Conservation (phyloP, 768 basidiomycete genomes). For the Boletales sp. region DNA sequence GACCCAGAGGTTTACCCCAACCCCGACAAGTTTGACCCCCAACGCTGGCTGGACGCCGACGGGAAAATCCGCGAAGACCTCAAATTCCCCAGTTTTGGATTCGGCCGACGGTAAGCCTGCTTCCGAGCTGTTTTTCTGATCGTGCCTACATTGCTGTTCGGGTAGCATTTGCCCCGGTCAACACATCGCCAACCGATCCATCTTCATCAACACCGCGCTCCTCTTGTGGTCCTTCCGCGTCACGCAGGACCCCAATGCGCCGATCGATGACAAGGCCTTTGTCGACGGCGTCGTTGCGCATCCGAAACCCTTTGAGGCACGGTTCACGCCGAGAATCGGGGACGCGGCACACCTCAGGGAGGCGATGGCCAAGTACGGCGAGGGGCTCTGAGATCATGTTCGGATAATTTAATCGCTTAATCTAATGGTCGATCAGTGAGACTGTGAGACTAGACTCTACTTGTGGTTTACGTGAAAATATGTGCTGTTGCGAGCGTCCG, state of each 20-base stretch:
- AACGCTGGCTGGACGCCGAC: slow-evolving; percentile 46
- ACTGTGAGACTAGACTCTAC: too few species aligned
- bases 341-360: slow-evolving; percentile 22
- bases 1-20: slow-evolving; percentile 58
- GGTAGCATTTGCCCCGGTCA: slow-evolving; percentile 62
- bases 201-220: slow-evolving; percentile 63
- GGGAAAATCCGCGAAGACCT: slow-evolving; percentile 48
- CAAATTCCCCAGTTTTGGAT: slow-evolving; percentile 53
- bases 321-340: slow-evolving; percentile 47
- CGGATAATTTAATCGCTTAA: too few species aligned
- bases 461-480: too few species aligned
- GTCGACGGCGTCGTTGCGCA: slow-evolving; percentile 62
- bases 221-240: slow-evolving; percentile 65
- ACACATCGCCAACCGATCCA: slow-evolving; percentile 56
- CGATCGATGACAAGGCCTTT: slow-evolving; percentile 61
- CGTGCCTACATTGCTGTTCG: not conserved
- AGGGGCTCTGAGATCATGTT: slow-evolving; percentile 7
- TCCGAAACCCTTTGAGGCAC: slow-evolving; percentile 56
- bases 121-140: not conserved
- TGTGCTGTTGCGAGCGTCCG: too few species aligned
- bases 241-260: slow-evolving; percentile 43
- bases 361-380: slow-evolving; percentile 24
- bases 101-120: slow-evolving; percentile 39
- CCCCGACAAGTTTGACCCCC: slow-evolving; percentile 56
- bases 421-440: too few species aligned